Evolutionary conservation across 306 rosid species (phyloP).

Genomic region (Arachis hypogaea): DNA sequence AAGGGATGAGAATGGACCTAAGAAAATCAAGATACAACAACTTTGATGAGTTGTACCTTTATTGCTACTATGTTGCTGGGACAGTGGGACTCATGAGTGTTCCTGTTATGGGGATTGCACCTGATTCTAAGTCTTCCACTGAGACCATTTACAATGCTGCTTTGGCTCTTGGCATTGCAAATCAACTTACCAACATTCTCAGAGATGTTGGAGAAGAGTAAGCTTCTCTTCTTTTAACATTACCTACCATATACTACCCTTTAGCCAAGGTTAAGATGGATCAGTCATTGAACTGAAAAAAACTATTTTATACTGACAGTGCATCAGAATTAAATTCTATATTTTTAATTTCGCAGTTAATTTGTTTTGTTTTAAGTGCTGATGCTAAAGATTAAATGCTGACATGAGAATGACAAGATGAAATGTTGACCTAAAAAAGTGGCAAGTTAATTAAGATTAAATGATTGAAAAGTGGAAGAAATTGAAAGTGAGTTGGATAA

Average conservation of each 20-base stretch:
- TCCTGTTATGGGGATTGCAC: conserved; percentile 92
- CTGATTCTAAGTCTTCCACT: conserved; percentile 78
- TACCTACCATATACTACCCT: neutral
- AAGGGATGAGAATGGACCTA: conserved; percentile 93
- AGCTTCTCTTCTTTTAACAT: conserved; percentile 38
- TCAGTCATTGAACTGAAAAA: too few relatives aligned
- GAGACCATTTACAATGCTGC: conserved; percentile 90
- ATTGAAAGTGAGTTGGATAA: neutral
- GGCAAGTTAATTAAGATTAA: too few relatives aligned
- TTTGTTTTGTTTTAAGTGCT: too few relatives aligned
- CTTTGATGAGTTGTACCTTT: conserved; percentile 92
- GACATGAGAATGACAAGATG: too few relatives aligned
- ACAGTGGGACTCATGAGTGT: conserved; percentile 99
- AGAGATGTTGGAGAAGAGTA: conserved; percentile 99
- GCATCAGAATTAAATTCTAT: too few relatives aligned
- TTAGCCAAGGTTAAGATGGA: too few relatives aligned
- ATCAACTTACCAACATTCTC: conserved; percentile 96
- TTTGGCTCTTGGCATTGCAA: conserved; percentile 90
- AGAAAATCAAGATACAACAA: conserved; percentile 81
- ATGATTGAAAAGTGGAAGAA: neutral
- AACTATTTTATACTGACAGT: too few relatives aligned
- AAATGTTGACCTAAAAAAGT: too few relatives aligned
- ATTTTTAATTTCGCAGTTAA: too few relatives aligned
- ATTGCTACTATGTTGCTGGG: conserved; percentile 98
- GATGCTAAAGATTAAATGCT: too few relatives aligned